A percentile compares a stretch with the other conserved stretches of the same genome.
phyloP scores from a whole-genome alignment of 2,329 filamentous ascomycete genomes.

The Alternaria incomplexa region DNA sequence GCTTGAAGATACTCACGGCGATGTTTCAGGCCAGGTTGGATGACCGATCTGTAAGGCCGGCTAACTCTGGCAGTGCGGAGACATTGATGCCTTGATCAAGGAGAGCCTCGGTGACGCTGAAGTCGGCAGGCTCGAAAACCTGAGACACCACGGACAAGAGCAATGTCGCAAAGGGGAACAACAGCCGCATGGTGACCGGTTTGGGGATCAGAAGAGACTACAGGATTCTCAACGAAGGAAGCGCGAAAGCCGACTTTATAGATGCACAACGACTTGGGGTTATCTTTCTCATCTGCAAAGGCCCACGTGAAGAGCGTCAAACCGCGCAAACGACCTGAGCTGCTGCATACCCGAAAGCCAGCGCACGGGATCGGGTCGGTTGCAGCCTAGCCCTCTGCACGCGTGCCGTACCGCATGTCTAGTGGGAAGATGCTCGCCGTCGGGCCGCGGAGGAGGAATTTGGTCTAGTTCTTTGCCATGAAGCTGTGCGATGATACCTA shows the following conservation, averaged over 20 bases:
- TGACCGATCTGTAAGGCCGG: background rate
- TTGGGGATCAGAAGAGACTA: background rate
- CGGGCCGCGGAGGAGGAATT: too few species aligned
- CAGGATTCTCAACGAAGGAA: too few species aligned
- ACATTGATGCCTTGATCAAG: conserved; percentile 16
- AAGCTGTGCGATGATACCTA: too few species aligned
- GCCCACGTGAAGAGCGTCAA: background rate
- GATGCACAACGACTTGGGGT: background rate
- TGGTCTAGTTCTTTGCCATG: too few species aligned
- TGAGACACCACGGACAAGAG: background rate
- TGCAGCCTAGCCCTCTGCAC: too few species aligned
- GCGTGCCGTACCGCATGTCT: too few species aligned
- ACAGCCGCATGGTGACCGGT: background rate
- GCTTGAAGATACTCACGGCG: conserved; percentile 13
- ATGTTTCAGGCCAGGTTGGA: conserved; percentile 8
- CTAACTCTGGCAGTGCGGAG: conserved; percentile 10
- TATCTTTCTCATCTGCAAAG: background rate
- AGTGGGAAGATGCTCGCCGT: too few species aligned
- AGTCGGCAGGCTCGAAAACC: conserved; percentile 9
- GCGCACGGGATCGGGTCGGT: too few species aligned
- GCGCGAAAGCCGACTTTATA: background rate
- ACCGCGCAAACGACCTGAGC: background rate
- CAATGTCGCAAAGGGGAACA: background rate
- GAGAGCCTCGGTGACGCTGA: conserved; percentile 21
- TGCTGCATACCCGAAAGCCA: background rate